A percentile compares a stretch with the other conserved stretches of the same genome.
phyloP scores from a whole-genome alignment of 225 moss, liverwort and hornwort genomes.

The Sphagnum contortum region DNA sequence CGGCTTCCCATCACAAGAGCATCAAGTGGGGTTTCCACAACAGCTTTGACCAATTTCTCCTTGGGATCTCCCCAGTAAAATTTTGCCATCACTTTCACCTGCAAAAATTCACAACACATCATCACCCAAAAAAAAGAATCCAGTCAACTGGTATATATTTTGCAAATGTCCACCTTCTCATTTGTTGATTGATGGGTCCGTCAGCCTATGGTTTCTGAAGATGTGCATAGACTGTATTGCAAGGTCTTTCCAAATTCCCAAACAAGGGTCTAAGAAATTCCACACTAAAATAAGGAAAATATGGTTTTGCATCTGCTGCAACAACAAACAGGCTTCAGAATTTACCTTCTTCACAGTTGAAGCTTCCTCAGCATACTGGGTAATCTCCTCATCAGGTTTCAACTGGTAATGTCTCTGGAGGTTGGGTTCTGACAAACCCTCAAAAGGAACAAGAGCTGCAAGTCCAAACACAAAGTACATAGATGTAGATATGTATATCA shows the following conservation, averaged over 20 bases:
- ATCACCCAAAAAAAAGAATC: too few relatives aligned
- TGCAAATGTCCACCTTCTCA: too few relatives aligned
- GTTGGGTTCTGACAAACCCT: constrained; percentile 19
- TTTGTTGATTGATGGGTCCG: too few relatives aligned
- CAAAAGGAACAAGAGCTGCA: constrained; percentile 56
- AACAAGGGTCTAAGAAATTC: too few relatives aligned
- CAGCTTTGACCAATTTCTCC: constrained; percentile 48
- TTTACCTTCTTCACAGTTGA: constrained; percentile 27
- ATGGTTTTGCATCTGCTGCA: not conserved
- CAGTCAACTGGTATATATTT: too few relatives aligned
- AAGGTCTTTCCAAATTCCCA: too few relatives aligned
- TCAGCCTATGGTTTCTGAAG: too few relatives aligned
- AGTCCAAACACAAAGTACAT: too few relatives aligned
- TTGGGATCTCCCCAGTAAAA: constrained; percentile 75
- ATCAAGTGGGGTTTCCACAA: constrained; percentile 54
- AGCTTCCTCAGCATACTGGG: constrained; percentile 14
- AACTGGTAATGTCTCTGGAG: constrained; percentile 35
- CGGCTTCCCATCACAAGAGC: constrained; percentile 78
- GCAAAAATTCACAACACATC: not conserved
- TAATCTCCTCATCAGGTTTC: constrained; percentile 24
- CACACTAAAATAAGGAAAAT: not conserved
- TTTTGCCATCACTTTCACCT: constrained; percentile 32
- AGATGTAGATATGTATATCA: too few relatives aligned
- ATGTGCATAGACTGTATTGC: too few relatives aligned
- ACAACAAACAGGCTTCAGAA: not conserved